Conservation (phyloP, 2,329 filamentous ascomycete genomes). For the Colletotrichum sp. region DNA sequence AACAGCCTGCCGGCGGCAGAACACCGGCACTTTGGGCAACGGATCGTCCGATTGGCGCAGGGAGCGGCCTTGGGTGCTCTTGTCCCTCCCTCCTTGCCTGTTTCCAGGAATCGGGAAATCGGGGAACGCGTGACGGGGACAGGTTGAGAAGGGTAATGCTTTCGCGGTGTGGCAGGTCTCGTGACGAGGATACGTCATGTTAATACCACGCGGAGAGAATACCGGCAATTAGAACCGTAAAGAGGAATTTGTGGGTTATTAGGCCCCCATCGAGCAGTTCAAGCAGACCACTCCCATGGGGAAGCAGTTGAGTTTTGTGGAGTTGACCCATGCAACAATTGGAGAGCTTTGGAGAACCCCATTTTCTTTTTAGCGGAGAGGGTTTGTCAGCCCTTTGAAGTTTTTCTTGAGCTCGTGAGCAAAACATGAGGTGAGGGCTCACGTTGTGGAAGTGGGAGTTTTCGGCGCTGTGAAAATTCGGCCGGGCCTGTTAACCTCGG, state of each 20-base stretch:
- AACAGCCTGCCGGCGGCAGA: conserved; percentile 7
- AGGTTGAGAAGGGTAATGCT: neutral
- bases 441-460: neutral
- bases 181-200: conserved; percentile 7
- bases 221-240: neutral
- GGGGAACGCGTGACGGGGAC: neutral
- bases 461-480: neutral
- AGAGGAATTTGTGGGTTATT: neutral
- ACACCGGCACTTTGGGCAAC: neutral
- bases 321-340: neutral
- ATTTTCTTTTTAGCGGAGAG: neutral
- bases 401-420: neutral
- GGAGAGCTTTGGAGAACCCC: neutral
- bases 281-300: conserved; percentile 6
- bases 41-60: neutral
- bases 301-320: conserved; percentile 2
- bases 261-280: neutral
- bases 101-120: neutral
- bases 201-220: neutral
- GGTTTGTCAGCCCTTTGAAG: neutral
- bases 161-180: conserved; percentile 1
- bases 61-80: neutral
- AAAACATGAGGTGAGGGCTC: neutral
- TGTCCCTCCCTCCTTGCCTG: neutral
- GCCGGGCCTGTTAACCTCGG: neutral